Evolutionary conservation across 345 rosid genomes (phyloP), one percentile per base, ranked within the genome.

Genomic region (Bretschneidera sinensis): DNA sequence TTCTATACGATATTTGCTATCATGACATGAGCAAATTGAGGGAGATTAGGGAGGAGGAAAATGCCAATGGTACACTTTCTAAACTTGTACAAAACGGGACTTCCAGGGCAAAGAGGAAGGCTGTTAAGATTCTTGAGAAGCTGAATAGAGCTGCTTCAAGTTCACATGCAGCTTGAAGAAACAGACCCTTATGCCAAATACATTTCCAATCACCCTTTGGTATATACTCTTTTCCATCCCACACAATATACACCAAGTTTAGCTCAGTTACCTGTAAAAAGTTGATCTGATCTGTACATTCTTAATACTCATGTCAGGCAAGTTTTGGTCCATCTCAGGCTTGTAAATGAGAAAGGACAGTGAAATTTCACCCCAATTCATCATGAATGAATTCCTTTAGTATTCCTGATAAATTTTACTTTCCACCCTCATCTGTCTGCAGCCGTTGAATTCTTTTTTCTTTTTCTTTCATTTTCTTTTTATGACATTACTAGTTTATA

Each of bases 81-180:
- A 75, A 48, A 52, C 80, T 84, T 47, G 71, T 69, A 2, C 48
- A 28, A 55, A 63, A 63, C 31, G 85, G 79, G 47, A 73, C 83
- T 48, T 70, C 66, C 24, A 77, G 94, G 61, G 81, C 82, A 2
- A 74, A 69, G 78, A 77, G 90, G 58, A 87, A 82, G 74, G 85
- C 90, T 0, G 58, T 31, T 28, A 62, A 66, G 51, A 77, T 82
- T 22, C 76, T 86, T 9, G 60, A 76, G 59, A 70, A 59, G 71
- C 59, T 73, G 10, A 64, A 64, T 31, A 61, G 57, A 68, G 65
- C 49, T 31, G 70, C 58, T 60, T 48, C 50, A 15, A 57, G 63
- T 61, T 53, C 62, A 51, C 65, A 68, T 22, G 62, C 71, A 55
- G 49, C 54, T 33, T 69, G 53, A 64, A 64, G n/a, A n/a, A n/a